Evolutionary conservation across 129 eudicot genomes (phyloP), one percentile per base, ranked within the genome.

Genomic region (Flaveria sonorensis): DNA sequence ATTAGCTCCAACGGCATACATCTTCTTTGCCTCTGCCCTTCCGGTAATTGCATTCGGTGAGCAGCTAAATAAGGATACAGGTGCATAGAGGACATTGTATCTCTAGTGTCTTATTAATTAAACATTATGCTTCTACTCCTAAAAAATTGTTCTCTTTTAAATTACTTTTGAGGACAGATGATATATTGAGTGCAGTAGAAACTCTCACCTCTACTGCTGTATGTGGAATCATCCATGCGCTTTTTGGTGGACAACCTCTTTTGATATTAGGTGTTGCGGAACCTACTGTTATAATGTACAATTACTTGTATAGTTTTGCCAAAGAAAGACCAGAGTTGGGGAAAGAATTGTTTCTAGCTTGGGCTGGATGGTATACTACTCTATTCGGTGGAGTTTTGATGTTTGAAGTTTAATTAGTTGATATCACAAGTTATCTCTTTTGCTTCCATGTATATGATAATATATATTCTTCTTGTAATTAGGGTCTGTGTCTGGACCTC

Each of bases 401-500:
- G 55, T 78, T 19, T 42, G 15, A 47, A 61, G 62, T 24, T 65
- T 50, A 64, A 39, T 62, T 52, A n/a, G 6, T n/a, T n/a, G 21
- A 4, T 40, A 67, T 36, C 30, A 16, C 50, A 23, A 15, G 7
- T 52, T 60, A 60, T 28, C 28, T 28, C 64, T 59, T 66, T 73
- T 3, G 40, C 21, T 62, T 8, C 55, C 6, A 56, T 7, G 13
- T 19, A 23, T 39, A 24, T 63, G n/a, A 63, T 55, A 19, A 65
- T 78, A 19, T 12, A 19, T 16, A 46, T 39, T 40, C 12, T 74
- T 50, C 53, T 13, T 64, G 60, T n/a, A 32, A 42, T 65, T 85
- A 93, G 98, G 98, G 97, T 93, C 3, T 93, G 97, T 77, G 85
- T 93, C 1, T 93, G 98, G 98, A 90, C 98, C 9, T 83, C 97